Percentiles rank a stretch among this genome's conserved stretches.
These are phyloP conservation scores for Solanum sejunctum DNA, from an alignment of 257 asterid species.

Conservation along the genomic window DNA sequence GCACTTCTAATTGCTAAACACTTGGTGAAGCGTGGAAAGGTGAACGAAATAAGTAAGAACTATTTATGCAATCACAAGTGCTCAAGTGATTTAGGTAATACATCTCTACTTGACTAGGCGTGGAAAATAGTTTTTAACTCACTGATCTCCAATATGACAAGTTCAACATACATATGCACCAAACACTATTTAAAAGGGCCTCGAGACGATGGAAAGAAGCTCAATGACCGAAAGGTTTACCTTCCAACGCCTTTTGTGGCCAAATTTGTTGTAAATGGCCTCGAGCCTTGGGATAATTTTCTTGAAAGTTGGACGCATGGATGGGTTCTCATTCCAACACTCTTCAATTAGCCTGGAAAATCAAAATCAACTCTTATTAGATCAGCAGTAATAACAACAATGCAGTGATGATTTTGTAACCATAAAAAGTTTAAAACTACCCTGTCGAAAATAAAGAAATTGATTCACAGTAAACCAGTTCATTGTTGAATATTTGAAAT, in stretches of 20 bases:
- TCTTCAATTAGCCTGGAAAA: conserved; percentile 72
- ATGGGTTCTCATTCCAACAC: conserved; percentile 72
- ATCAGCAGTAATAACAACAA: background rate
- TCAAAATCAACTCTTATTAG: background rate
- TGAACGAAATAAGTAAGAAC: background rate
- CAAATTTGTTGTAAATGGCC: conserved; percentile 48
- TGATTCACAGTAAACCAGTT: background rate
- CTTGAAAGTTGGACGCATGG: conserved; percentile 73
- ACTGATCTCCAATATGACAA: background rate
- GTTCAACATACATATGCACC: background rate
- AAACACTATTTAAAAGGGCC: background rate
- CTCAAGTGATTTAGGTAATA: background rate
- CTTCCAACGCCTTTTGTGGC: conserved; percentile 82
- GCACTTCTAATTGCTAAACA: background rate
- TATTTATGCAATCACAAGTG: background rate
- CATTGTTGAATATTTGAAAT: background rate
- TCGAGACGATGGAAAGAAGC: background rate
- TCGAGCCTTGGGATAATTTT: conserved; percentile 73
- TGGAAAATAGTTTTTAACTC: background rate
- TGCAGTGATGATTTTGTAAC: background rate
- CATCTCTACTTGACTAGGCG: background rate
- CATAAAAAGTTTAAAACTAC: background rate
- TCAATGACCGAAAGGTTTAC: conserved; percentile 15
- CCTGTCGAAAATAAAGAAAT: background rate
- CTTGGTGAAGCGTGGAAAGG: background rate